Conservation (phyloP, 108 stramenopile genomes). For the Cyclotella cryptica region DNA sequence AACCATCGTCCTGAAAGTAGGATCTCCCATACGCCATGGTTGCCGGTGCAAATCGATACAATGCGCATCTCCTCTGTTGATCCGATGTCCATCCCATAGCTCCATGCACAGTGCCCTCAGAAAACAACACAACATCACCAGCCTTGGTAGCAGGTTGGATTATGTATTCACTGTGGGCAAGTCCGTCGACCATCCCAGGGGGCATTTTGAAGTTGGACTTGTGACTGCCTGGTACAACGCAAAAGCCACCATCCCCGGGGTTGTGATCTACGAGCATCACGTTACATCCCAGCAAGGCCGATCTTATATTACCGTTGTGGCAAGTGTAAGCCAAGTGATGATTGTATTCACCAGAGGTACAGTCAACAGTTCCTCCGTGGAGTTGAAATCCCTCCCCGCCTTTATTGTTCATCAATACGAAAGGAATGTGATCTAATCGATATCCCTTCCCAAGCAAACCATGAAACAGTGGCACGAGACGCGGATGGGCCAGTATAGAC, state of each 20-base stretch:
- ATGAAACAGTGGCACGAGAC: constrained; percentile 85
- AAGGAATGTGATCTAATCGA: constrained; percentile 91
- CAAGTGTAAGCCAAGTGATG: constrained; percentile 85
- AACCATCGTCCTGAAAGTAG: constrained; percentile 82
- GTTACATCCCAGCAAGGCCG: constrained; percentile 78
- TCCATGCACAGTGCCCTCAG: constrained; percentile 93
- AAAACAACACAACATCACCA: constrained; percentile 92
- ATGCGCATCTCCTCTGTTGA: constrained; percentile 72
- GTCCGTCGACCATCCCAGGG: constrained; percentile 86
- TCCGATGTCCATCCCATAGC: constrained; percentile 82
- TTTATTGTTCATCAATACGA: constrained; percentile 81
- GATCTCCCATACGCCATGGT: constrained; percentile 86
- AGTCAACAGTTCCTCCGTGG: constrained; percentile 92
- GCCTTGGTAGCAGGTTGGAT: constrained; percentile 90
- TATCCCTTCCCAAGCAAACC: constrained; percentile 91
- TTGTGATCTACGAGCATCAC: constrained; percentile 89
- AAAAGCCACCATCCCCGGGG: constrained; percentile 89
- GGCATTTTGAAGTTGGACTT: constrained; percentile 92
- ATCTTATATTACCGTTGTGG: constrained; percentile 73
- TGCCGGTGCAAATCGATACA: constrained; percentile 89
- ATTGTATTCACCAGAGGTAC: constrained; percentile 83
- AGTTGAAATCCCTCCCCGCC: constrained; percentile 92
- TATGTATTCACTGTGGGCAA: constrained; percentile 76
- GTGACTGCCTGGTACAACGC: constrained; percentile 92
- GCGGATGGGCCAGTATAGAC: constrained; percentile 85